phyloP scores from a whole-genome alignment of 441 rosid species.

The Francoa sonchifolia region DNA sequence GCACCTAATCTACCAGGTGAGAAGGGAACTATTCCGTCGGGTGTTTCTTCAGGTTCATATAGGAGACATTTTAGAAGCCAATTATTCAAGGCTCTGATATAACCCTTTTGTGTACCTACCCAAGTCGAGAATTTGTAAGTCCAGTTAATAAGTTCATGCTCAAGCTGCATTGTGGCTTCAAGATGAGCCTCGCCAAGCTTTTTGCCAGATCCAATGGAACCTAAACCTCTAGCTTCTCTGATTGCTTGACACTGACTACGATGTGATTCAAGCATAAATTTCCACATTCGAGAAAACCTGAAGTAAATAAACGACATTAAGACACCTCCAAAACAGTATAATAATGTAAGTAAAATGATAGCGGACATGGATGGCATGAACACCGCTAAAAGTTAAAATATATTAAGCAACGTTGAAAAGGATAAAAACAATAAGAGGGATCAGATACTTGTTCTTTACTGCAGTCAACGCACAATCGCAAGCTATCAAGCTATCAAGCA shows the following conservation, averaged over 20 bases:
- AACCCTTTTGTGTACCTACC: conserved; percentile 70
- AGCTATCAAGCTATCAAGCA: too few relatives aligned
- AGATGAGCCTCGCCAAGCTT: conserved; percentile 56
- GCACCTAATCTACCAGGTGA: conserved; percentile 94
- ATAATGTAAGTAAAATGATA: background rate
- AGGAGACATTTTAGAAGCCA: conserved; percentile 76
- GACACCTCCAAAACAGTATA: background rate
- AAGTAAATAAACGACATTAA: conserved; percentile 3
- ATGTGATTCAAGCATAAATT: conserved; percentile 79
- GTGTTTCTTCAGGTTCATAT: conserved; percentile 80
- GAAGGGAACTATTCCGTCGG: conserved; percentile 75
- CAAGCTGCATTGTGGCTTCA: conserved; percentile 52
- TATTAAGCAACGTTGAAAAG: too few relatives aligned
- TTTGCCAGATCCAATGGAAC: conserved; percentile 48
- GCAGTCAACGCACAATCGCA: too few relatives aligned
- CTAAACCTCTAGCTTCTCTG: conserved; percentile 54
- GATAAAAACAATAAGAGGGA: too few relatives aligned
- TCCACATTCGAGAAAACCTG: conserved; percentile 92
- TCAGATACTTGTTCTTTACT: too few relatives aligned
- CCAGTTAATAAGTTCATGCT: conserved; percentile 69
- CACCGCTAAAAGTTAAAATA: too few relatives aligned
- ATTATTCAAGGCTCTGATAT: conserved; percentile 57
- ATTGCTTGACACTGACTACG: conserved; percentile 61
- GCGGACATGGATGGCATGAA: too few relatives aligned
- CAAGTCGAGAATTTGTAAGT: conserved; percentile 54